A percentile compares a stretch with the other conserved stretches of the same genome.
These are phyloP conservation scores for Candida orba DNA, from an alignment of 805 yeast genomes.

Conservation along the genomic window DNA sequence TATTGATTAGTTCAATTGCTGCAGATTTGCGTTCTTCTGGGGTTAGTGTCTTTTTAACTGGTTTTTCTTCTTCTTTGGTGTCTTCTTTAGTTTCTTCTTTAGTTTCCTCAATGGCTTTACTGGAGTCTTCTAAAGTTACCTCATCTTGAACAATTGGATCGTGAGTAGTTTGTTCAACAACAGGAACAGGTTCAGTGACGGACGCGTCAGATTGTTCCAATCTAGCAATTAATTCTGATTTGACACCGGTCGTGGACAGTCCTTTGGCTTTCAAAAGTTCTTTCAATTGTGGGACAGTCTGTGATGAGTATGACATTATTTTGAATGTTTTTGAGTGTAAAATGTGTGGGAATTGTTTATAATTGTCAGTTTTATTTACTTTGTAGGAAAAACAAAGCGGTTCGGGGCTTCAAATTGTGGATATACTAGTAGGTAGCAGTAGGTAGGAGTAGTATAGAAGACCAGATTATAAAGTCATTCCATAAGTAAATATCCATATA, in stretches of 20 bases:
- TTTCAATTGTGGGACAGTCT: slow-evolving; percentile 79
- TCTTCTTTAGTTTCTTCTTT: slow-evolving; percentile 5
- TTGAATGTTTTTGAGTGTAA: too few species aligned
- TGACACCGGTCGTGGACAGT: slow-evolving; percentile 68
- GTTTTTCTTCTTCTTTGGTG: slow-evolving; percentile 22
- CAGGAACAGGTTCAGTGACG: slow-evolving; percentile 4
- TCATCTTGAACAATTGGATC: slow-evolving; percentile 1
- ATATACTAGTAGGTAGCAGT: too few species aligned
- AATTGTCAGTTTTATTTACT: too few species aligned
- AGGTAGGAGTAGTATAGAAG: too few species aligned
- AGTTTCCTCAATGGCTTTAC: neutral
- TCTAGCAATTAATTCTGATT: slow-evolving; percentile 66
- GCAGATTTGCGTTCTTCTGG: slow-evolving; percentile 66
- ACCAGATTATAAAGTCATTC: too few species aligned
- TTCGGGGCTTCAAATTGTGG: too few species aligned
- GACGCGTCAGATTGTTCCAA: slow-evolving; percentile 43
- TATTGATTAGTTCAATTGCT: slow-evolving; percentile 60
- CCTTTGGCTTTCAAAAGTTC: slow-evolving; percentile 63
- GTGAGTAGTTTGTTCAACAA: slow-evolving; percentile 6
- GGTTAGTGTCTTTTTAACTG: slow-evolving; percentile 31
- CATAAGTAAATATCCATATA: too few species aligned
- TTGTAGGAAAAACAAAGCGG: too few species aligned
- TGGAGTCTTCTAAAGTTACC: neutral
- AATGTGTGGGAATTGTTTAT: too few species aligned
- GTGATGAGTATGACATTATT: slow-evolving; percentile 36